These are phyloP conservation scores for Xylaria sp. DNA, from an alignment of 2,329 filamentous ascomycete genomes.

Conservation along the genomic window DNA sequence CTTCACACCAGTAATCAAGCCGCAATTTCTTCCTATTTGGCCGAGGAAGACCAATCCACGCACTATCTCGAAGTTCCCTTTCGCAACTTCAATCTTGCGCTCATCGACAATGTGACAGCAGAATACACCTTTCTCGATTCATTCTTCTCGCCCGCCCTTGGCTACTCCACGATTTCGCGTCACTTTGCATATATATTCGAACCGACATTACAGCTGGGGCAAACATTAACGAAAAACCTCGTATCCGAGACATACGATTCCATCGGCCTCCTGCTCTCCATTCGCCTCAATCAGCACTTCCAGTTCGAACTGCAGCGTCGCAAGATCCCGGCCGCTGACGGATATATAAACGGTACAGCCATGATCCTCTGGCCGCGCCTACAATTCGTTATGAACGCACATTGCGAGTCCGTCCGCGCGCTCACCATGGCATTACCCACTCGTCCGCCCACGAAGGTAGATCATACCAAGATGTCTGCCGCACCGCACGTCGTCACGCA, in stretches of 20 bases:
- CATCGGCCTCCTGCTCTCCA: slow-evolving; percentile 81
- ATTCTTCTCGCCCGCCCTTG: slow-evolving; percentile 77
- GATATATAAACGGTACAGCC: slow-evolving; percentile 88
- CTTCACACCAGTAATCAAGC: slow-evolving; percentile 67
- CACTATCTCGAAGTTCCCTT: slow-evolving; percentile 91
- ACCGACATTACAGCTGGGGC: slow-evolving; percentile 80
- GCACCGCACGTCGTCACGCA: slow-evolving; percentile 91
- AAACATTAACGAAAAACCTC: slow-evolving; percentile 68
- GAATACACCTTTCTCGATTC: slow-evolving; percentile 91
- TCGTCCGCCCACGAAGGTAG: slow-evolving; percentile 41
- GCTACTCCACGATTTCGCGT: slow-evolving; percentile 70
- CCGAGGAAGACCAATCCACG: slow-evolving; percentile 78
- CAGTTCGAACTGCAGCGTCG: slow-evolving; percentile 91
- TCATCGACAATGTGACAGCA: slow-evolving; percentile 88
- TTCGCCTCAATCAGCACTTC: slow-evolving; percentile 86
- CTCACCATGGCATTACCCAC: slow-evolving; percentile 50
- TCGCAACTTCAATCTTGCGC: slow-evolving; percentile 86
- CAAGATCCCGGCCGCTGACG: slow-evolving; percentile 81
- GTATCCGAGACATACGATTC: slow-evolving; percentile 75
- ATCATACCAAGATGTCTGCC: slow-evolving; percentile 59
- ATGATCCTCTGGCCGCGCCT: slow-evolving; percentile 97
- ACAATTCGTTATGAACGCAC: slow-evolving; percentile 87
- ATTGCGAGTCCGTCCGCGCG: slow-evolving; percentile 77
- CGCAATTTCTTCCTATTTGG: slow-evolving; percentile 80
- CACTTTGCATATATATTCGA: slow-evolving; percentile 87